Evolutionary conservation across 345 rosid genomes (phyloP).

Genomic region (Sisymbrium irio): DNA sequence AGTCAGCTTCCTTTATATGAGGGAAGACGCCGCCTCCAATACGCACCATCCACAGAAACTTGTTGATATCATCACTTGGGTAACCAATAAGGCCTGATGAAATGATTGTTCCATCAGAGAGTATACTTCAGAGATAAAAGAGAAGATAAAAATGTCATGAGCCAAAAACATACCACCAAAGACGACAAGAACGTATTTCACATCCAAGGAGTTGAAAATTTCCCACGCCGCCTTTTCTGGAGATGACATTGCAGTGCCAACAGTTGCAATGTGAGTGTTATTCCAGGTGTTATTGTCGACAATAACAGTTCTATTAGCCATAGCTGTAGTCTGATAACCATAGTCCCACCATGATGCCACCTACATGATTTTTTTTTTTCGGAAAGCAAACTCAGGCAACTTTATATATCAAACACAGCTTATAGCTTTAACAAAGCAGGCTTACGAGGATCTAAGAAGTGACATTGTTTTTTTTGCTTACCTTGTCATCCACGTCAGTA

Average conservation of each 20-base stretch:
- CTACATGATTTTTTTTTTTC: conserved; percentile 39
- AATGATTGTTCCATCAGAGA: conserved; percentile 36
- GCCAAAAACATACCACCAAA: conserved; percentile 78
- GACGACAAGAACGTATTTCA: conserved; percentile 95
- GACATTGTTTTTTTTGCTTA: conserved; percentile 30
- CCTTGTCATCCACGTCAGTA: conserved; percentile 98
- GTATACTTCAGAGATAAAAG: background rate
- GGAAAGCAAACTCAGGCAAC: conserved; percentile 20
- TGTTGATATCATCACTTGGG: conserved; percentile 97
- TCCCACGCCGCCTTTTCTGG: conserved; percentile 99
- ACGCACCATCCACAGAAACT: conserved; percentile 99
- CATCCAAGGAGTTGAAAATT: conserved; percentile 93
- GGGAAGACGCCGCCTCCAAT: conserved; percentile 99
- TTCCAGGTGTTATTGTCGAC: conserved; percentile 99
- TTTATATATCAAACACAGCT: conserved; percentile 19
- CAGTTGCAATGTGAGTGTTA: conserved; percentile 98
- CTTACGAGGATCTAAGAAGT: background rate
- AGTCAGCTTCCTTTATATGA: conserved; percentile 96
- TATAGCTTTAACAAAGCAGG: background rate
- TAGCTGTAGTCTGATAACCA: conserved; percentile 98
- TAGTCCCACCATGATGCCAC: conserved; percentile 99
- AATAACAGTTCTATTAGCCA: conserved; percentile 98
- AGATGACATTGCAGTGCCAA: conserved; percentile 99
- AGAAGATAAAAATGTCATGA: conserved; percentile 13
- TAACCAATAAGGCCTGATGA: conserved; percentile 90